Base-by-base conservation (phyloP, 768 basidiomycete genomes). In the Hypholoma sublateritium region DNA sequence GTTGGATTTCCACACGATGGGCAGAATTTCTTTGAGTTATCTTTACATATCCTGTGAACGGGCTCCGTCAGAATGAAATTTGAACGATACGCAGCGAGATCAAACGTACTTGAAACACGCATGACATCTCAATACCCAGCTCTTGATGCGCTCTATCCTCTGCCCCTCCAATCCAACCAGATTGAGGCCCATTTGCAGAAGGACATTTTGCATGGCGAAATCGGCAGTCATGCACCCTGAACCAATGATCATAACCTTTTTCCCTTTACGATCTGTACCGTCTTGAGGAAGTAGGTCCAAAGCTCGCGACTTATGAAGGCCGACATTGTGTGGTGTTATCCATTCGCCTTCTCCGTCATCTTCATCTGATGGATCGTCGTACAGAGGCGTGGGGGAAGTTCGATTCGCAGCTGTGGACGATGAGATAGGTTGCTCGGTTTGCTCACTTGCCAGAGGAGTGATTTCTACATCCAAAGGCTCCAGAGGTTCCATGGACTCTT, bases 181-280 rank as follows among this genome's bases (percentile, higher is more conserved):
- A 59, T 88, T 90, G 60, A 99, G 73, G 0, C 91, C 91, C 91
- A 98, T 95, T 70, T 97, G 95, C 50, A 99, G 72, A 60, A 96
- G 73, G 19, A 98, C 93, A 66, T 99, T 99, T 73, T 99, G 97
- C 87, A 99, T 97, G 16, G 97, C 97, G 70, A 95, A 98, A 81
- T 99, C 97, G 19, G 92, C 92, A 8, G 97, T 98, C 91, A 98
- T 94, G 69, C 95, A 97, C 16, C 95, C 97, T 5, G 83, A 85
- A 51, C 78, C 79, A 45, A 96, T 64, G 0, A 62, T 37, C 44
- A 77, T 74, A 16, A 77, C 70, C 41, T 76, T 67, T 58, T 66
- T 67, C 55, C 76, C 65, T 62, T 75, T 75, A 56, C 74, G 64
- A 46, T 74, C 75, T 11, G 63, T 62, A 16, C 68, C 72, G n/a